Base-by-base conservation (phyloP, 129 eudicot genomes). In the Dittrichia graveolens region DNA sequence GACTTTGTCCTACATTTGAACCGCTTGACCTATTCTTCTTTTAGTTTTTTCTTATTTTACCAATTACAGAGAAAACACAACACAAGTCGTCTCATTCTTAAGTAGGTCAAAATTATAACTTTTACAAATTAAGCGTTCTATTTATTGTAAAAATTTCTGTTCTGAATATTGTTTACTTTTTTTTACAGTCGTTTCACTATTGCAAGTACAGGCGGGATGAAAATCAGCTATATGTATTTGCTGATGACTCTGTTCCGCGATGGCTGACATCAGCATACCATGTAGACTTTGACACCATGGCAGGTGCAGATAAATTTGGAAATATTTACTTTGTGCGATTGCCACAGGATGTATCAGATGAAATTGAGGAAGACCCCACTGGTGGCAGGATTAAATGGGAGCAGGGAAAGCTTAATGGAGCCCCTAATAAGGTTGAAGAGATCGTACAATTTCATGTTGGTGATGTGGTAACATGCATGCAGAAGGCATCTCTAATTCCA, bases 341-440 rank as follows among this genome's bases (percentile, higher is more conserved):
- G 58, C 97, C 97, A 9, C 97, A 90, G 71, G 99, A 95, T 58
- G 95, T 95, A 7, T 95, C 99, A 3, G 99, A 95, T 80, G 99
- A 95, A 87, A 91, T 95, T 74, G 99, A 95, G 79, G 99, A 95
- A 71, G 99, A 95, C 74, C 99, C 99, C 49, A 95, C 99, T 14
- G 99, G 99, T 44, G 99, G 99, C 53, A 95, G 88, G 80, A 91
- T 95, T 60, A 95, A 95, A 46, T 95, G 99, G 99, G 99, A 91
- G 77, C 97, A 95, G 83, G 97, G 99, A 39, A 95, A 86, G 82
- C 88, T 95, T 65, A 95, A 95, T 72, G 99, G 99, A 44, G 99
- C 99, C 8, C 97, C 97, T 3, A 91, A 95, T 81, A 95, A 95
- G 78, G 91, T 95, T 15, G 99, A 95, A 69, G 99, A 95, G 67